Evolutionary conservation across 2,329 filamentous ascomycete genomes (phyloP), one percentile per base, ranked within the genome.

Genomic region (Drechslera avenae): DNA sequence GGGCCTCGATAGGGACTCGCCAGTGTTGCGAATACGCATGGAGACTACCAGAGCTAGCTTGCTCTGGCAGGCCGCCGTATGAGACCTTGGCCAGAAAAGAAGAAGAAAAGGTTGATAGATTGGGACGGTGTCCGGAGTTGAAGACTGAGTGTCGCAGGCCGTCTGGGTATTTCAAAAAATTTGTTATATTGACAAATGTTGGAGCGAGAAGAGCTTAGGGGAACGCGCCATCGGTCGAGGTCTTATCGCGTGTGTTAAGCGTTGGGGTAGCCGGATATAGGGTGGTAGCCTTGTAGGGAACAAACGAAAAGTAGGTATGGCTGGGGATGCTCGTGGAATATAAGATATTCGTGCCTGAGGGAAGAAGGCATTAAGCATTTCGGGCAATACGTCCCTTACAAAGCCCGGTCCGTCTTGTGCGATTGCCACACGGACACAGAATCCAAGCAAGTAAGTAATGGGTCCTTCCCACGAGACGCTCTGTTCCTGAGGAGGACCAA

Each of bases 1-100:
- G 72, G 75, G 66, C 75, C 75, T 72, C 76, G 72, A 71, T 75
- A 70, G 67, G 70, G 64, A 70, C 76, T 75, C 75, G 77, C 77
- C 76, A 79, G 76, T 69, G 70, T 78, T 77, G 76, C 76, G 68
- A 76, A 69, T 75, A 73, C 74, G 75, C 75, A 77, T 78, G 71
- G 73, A 77, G 75, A 75, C 76, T 78, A 76, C 77, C 75, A 77
- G 76, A 78, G 76, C 75, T 73, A 73, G 63, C 68, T 73, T 71
- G 75, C 76, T 77, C 76, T 76, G 74, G 75, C 75, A 78, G 74
- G 72, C 73, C 68, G 73, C 75, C 72, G 68, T 67, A 68, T 74
- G 63, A 74, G 73, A 74, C 72, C 72, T 71, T 73, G 70, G 70
- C 72, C 72, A 70, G 68, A 72, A 70, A 73, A 69, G n/a, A n/a